Base-by-base conservation (phyloP, 331 rosid genomes). In the Pyrus hybrid region DNA sequence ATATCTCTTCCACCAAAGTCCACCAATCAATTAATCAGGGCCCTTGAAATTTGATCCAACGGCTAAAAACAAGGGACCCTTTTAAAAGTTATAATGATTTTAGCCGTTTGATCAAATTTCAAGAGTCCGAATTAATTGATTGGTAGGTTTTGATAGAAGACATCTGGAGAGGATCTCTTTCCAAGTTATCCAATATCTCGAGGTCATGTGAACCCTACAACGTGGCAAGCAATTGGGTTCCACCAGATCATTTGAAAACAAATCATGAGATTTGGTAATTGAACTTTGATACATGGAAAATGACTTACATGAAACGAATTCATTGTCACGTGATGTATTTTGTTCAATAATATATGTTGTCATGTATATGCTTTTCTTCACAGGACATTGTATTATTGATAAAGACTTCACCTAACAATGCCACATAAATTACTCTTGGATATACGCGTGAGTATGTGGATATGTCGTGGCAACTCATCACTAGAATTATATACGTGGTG, bases 51-150 rank as follows among this genome's bases (percentile, higher is more conserved):
- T 35, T 35, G 43, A 33, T 33, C 0, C 0, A 33, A 33, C 3
- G 1, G 37, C 37, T 33, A 33, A 33, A 33, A 33, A 33, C 0
- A 33, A 0, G 3, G 41, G 41, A 0, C 0, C 11, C 0, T 35
- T 35, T 8, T 35, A 0, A 35, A 35, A 35, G 3, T 35, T 35
- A 35, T 35, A 35, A 35, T 8, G 43, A 35, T 35, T 35, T 35
- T 35, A 35, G 12, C 1, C 12, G 12, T 8, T 35, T 0, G 3
- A 35, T 35, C 3, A 35, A 8, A 35, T 8, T 35, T 35, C 3
- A 35, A 35, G 3, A 3, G 1, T 35, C 12, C 1, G 43, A 35
- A 35, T 35, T 35, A 35, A 35, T 35, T 0, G 12, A 35, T 35
- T 35, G 43, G 11, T 35, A 35, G 43, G 43, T 0, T 35, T 35